phyloP scores from a whole-genome alignment of 495 filamentous ascomycete genomes.

The Daldinia concentrica region DNA sequence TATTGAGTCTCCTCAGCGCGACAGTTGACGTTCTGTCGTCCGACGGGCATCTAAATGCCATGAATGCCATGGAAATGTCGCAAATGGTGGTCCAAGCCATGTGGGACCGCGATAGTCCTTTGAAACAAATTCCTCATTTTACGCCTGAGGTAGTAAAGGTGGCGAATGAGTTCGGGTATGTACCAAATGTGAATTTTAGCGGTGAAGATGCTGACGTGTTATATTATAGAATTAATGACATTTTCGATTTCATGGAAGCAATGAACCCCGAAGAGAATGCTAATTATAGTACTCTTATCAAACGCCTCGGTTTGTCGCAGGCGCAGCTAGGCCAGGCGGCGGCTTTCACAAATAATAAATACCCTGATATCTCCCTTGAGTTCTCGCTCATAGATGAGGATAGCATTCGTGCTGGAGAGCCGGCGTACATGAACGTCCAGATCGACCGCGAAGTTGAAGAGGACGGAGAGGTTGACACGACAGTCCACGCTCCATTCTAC shows the following conservation, averaged over 20 bases:
- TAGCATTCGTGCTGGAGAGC: conserved; percentile 77
- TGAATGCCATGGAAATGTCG: conserved; percentile 99
- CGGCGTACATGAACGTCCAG: conserved; percentile 84
- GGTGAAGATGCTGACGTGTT: conserved; percentile 50
- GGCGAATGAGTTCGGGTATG: conserved; percentile 80
- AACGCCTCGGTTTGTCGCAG: conserved; percentile 79
- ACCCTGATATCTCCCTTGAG: conserved; percentile 90
- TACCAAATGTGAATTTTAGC: conserved; percentile 33
- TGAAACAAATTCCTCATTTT: conserved; percentile 98
- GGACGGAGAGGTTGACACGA: conserved; percentile 75
- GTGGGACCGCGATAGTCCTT: conserved; percentile 97
- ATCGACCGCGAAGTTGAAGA: conserved; percentile 85
- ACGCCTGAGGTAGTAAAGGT: conserved; percentile 82
- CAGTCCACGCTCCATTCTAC: conserved; percentile 96
- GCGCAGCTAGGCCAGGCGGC: conserved; percentile 88
- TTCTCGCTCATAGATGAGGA: conserved; percentile 87
- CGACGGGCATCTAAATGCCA: conserved; percentile 94
- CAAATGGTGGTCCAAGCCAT: conserved; percentile 99
- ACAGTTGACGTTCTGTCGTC: conserved; percentile 95
- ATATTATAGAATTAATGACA: conserved; percentile 75
- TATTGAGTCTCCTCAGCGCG: conserved; percentile 88
- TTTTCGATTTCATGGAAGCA: conserved; percentile 97
- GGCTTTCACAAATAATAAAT: conserved; percentile 94
- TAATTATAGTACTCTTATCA: conserved; percentile 76
- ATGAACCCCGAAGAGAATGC: conserved; percentile 95